Evolutionary conservation across 805 yeast species (phyloP).

Genomic region (Saturnispora sanitii): DNA sequence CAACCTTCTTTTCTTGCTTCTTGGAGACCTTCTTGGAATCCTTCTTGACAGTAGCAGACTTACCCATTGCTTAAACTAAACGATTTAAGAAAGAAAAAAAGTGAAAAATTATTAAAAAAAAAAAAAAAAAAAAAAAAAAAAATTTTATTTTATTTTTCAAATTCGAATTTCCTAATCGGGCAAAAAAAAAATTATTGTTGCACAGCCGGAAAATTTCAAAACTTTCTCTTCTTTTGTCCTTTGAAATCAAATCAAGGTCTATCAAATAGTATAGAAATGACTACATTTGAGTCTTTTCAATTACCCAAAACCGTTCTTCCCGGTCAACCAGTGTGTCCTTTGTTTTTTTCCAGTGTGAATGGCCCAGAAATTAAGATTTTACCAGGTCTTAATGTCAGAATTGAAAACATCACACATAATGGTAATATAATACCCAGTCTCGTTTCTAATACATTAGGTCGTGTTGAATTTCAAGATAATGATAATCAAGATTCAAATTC

Average conservation of each 20-base stretch:
- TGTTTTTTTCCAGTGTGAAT: slow-evolving; percentile 26
- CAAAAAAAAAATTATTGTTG: slow-evolving; percentile 5
- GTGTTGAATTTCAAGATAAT: slow-evolving; percentile 24
- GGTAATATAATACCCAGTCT: slow-evolving; percentile 31
- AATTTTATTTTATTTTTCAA: slow-evolving; percentile 3
- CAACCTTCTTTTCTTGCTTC: slow-evolving; percentile 19
- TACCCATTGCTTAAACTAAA: slow-evolving; percentile 19
- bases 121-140: slow-evolving; percentile 4
- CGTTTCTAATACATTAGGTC: slow-evolving; percentile 56
- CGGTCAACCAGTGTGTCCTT: slow-evolving; percentile 69
- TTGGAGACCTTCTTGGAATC: slow-evolving; percentile 16
- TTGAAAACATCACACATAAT: slow-evolving; percentile 35
- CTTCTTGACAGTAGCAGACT: slow-evolving; percentile 22
- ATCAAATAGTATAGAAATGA: not conserved
- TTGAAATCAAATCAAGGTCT: too few species aligned
- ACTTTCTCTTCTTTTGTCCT: not conserved
- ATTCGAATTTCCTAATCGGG: too few species aligned
- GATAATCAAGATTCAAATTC: too few species aligned
- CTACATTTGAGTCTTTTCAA: not conserved
- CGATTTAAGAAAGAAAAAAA: slow-evolving; percentile 5
- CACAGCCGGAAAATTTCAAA: slow-evolving; percentile 4
- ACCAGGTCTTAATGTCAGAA: slow-evolving; percentile 58
- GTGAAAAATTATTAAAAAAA: slow-evolving; percentile 2
- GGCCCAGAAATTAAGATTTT: slow-evolving; percentile 29
- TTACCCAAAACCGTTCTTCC: slow-evolving; percentile 54